Evolutionary conservation across 2,329 filamentous ascomycete species (phyloP), one percentile per base, ranked within the genome.

Genomic region (Aureobasidium sp.): DNA sequence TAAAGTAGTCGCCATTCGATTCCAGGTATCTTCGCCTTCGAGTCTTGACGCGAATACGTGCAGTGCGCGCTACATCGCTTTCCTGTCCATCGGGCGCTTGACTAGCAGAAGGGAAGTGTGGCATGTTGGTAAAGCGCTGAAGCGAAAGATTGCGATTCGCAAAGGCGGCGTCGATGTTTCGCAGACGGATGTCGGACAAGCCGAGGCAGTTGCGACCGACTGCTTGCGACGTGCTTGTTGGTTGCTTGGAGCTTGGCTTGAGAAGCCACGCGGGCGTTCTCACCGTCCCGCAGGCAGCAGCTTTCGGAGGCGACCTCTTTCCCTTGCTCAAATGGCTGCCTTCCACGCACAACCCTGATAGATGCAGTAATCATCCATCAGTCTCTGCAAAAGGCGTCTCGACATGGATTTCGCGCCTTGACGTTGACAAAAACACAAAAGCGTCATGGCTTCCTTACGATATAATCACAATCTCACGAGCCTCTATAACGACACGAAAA

Each of bases 401-500:
- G 57, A 60, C 45, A 60, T 60, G 57, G 42, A 22, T 47, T 17
- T n/a, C 22, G 12, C 55, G 27, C 37, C 55, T 37, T 48, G 11
- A 51, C 36, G 25, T 11, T 41, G 31, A 34, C 31, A 34, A 34
- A 31, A 42, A 34, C 6, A 41, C 39, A 42, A 41, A 31, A n/a
- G 20, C 55, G 22, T 8, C 17, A 60, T 60, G 57, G 57, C 57
- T 29, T 51, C 57, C 17, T 9, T 60, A 31, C 34, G 36, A 42
- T 60, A 60, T 42, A 62, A 48, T 44, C 44, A 57, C 51, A 55
- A 69, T 49, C 79, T 90, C 20, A 89, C 86, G 67, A 81, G 88
- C 69, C 83, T 92, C 62, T 92, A 92, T 73, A 88, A 88, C 67
- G 89, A 92, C 76, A 90, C 88, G 63, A 92, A 92, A 72, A 88